Evolutionary conservation across 2,329 filamentous ascomycete species (phyloP).

Genomic region (Ophiostoma pallidulum): DNA sequence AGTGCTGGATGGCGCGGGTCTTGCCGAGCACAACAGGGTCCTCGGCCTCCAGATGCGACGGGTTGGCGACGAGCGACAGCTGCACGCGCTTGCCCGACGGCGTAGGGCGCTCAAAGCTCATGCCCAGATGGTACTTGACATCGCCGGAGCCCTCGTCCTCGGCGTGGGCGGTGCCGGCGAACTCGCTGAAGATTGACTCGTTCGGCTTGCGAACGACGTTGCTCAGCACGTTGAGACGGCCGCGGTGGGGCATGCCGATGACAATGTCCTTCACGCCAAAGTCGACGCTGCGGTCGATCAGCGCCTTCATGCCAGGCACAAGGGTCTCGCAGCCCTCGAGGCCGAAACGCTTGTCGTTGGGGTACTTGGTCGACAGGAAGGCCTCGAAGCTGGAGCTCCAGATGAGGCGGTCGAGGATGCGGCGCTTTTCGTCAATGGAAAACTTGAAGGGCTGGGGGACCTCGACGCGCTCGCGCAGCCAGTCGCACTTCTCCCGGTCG

Average conservation of each 20-base stretch:
- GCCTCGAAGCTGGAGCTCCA: slow-evolving; percentile 97
- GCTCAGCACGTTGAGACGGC: slow-evolving; percentile 92
- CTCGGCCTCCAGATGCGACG: slow-evolving; percentile 95
- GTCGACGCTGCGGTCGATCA: slow-evolving; percentile 96
- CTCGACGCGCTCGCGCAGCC: slow-evolving; percentile 91
- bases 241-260: slow-evolving; percentile 98
- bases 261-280: slow-evolving; percentile 98
- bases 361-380: slow-evolving; percentile 94
- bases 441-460: slow-evolving; percentile 94
- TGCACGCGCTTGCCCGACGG: slow-evolving; percentile 99
- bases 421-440: slow-evolving; percentile 94
- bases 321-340: slow-evolving; percentile 94
- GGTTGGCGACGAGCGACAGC: slow-evolving; percentile 94
- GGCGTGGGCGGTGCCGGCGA: slow-evolving; percentile 76
- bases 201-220: slow-evolving; percentile 99
- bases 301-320: slow-evolving; percentile 97
- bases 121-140: slow-evolving; percentile 98
- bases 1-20: slow-evolving; percentile 95
- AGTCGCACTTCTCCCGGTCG: slow-evolving; percentile 94
- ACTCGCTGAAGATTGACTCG: slow-evolving; percentile 99
- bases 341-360: slow-evolving; percentile 99
- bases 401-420: slow-evolving; percentile 93
- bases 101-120: slow-evolving; percentile 99
- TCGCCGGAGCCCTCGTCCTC: slow-evolving; percentile 95
- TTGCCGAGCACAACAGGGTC: slow-evolving; percentile 97